Base-by-base conservation (phyloP, 192 early-diverging fungal species). In the Rhizoclosmatium sp. region DNA sequence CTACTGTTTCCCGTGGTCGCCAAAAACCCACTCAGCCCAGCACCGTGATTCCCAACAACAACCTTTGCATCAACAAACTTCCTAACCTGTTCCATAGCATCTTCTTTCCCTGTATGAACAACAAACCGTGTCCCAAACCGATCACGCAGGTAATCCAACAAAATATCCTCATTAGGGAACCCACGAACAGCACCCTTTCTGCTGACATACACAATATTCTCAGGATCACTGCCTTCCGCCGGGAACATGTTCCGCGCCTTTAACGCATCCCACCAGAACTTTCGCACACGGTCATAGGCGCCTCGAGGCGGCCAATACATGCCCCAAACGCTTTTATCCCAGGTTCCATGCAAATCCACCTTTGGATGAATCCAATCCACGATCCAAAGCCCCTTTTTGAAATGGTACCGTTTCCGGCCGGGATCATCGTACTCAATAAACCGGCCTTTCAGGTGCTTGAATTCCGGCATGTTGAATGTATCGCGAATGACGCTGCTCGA, bases 281-380 rank as follows among this genome's bases (percentile, higher is more conserved):
- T 23, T 21, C 61, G 62, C 1, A 76, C 75, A 7, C n/a, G 75
- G 2, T 76, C 60, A 39, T 39, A 42, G 4, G 47, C 75, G 3
- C 49, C 62, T 31, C 75, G 75, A n/a, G 75, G 75, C 12, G 75
- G 62, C 75, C 75, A 76, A 41, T 76, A 76, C 3, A 47, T 62
- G 2, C 62, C 64, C 75, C 75, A 76, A 23, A 66, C 12, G 49
- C 66, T 76, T 40, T 47, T 47, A 14, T 39, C 60, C 64, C 64
- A 56, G 7, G 54, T 66, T 10, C 75, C 75, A 44, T 47, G 45
- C 19, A 39, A 31, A 56, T 76, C 75, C 1, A 66, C 75, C 10
- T 7, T 4, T 4, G 58, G 59, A 44, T 76, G 75, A 2, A 76
- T 76, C 75, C 75, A 76, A 67, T 76, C 75, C 1, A 76, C 75